Evolutionary conservation across 495 filamentous ascomycete genomes (phyloP).

Genomic region (Penicillium desertorum): DNA sequence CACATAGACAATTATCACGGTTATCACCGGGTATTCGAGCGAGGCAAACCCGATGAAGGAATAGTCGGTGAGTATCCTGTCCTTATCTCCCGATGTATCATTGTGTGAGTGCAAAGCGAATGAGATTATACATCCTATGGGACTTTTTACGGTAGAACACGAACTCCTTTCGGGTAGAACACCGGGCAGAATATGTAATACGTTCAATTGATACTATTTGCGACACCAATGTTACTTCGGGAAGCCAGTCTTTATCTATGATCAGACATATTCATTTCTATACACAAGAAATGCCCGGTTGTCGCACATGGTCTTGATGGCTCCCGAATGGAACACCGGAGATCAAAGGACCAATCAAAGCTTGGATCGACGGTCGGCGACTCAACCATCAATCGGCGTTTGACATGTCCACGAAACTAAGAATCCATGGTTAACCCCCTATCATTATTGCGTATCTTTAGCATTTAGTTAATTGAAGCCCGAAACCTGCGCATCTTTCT

Average conservation of each 20-base stretch:
- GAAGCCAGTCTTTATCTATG: neutral
- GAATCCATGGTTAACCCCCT: neutral
- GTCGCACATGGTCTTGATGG: neutral
- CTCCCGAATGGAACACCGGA: neutral
- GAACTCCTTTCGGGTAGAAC: too few relatives aligned
- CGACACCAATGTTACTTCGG: neutral
- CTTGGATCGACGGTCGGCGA: neutral
- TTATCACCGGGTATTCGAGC: constrained; percentile 5
- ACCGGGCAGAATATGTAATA: neutral
- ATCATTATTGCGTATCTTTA: constrained; percentile 3
- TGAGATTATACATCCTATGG: neutral
- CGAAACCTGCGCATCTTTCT: neutral
- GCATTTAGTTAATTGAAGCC: neutral
- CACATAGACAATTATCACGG: neutral
- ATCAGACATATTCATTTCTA: neutral
- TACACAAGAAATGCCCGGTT: neutral
- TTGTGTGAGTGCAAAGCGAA: neutral
- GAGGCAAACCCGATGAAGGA: neutral
- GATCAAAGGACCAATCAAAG: constrained; percentile 1
- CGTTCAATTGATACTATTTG: neutral
- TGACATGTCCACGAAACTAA: neutral
- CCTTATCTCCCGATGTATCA: neutral
- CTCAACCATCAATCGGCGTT: constrained; percentile 7
- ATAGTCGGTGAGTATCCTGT: constrained; percentile 6
- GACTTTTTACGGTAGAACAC: neutral